These are phyloP conservation scores for Lasiosphaeria miniovina DNA, from an alignment of 495 filamentous ascomycete species.

Conservation along the genomic window DNA sequence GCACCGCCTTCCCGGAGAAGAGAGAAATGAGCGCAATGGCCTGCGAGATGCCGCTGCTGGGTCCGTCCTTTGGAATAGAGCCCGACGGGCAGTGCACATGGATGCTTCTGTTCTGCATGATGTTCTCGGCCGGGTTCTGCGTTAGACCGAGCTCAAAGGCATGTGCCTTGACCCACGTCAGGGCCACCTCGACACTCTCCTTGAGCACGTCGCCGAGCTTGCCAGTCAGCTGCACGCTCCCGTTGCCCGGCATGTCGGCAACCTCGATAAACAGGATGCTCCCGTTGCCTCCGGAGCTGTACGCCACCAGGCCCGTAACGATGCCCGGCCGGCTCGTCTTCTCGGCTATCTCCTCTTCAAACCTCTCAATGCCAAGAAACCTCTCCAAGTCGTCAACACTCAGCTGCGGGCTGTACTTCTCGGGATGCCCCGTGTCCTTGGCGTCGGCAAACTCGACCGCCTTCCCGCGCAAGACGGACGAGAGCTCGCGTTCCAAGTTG, in stretches of 20 bases:
- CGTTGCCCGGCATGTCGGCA: constrained; percentile 92
- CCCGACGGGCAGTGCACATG: constrained; percentile 97
- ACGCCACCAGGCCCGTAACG: constrained; percentile 97
- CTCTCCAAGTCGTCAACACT: constrained; percentile 76
- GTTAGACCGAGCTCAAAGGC: constrained; percentile 88
- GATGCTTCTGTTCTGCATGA: constrained; percentile 92
- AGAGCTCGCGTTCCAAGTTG: constrained; percentile 93
- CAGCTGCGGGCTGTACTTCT: constrained; percentile 71
- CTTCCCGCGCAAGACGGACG: constrained; percentile 90
- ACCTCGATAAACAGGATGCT: constrained; percentile 98
- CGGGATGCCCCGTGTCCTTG: constrained; percentile 66
- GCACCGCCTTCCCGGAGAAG: constrained; percentile 83
- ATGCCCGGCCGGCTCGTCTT: constrained; percentile 84
- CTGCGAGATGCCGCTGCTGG: constrained; percentile 87
- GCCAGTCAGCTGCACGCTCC: constrained; percentile 92
- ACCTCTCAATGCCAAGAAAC: constrained; percentile 91
- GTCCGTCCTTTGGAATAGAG: constrained; percentile 90
- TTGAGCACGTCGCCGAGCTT: constrained; percentile 98
- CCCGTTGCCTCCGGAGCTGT: constrained; percentile 86
- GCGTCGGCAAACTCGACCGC: constrained; percentile 92
- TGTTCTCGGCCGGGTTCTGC: constrained; percentile 75
- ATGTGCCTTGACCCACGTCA: constrained; percentile 95
- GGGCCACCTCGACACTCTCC: constrained; percentile 92
- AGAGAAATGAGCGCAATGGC: constrained; percentile 89
- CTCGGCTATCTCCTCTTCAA: constrained; percentile 93